Evolutionary conservation across 768 basidiomycete genomes (phyloP), one percentile per base, ranked within the genome.

Genomic region (Clavulina sp.): DNA sequence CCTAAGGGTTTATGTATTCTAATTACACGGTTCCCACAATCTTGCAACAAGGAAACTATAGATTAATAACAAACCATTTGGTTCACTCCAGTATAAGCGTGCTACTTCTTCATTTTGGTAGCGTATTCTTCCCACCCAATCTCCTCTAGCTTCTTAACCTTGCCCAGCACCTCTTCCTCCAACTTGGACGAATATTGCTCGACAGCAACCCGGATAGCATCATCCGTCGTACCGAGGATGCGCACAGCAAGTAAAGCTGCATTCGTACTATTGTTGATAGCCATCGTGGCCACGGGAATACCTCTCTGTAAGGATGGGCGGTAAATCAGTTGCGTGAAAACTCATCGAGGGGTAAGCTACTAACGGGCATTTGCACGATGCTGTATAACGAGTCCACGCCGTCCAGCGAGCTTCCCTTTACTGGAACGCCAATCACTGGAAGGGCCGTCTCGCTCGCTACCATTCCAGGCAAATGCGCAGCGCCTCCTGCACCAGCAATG

Each of bases 341-440:
- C 24, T 36, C 13, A 30, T 13, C 28, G 13, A 49, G 50, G 50
- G n/a, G 41, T n/a, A 43, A 16, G 13, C n/a, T 6, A 73, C 85
- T 59, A 62, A 91, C 88, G 19, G 95, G 95, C 95, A 99, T 99
- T 68, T 97, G 95, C 5, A 99, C 91, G 57, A 99, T 97, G 62
- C 85, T 91, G 61, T 95, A 79, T 59, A 99, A 65, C n/a, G 88
- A 89, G 66, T 97, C 95, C 1, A 99, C 88, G 0, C 95, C 95
- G 63, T 95, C 92, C 9, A 97, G 71, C 0, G 80, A 73, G 63
- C 87, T 89, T 7, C 87, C 92, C 63, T 91, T 95, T 52, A 99
- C 95, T 2, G 95, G 95, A 0, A 99, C 95, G 9, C 95, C 93
- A 30, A 99, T 77, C 0, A 99, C 88, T 0, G 95, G 93, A 49